These are phyloP conservation scores for Cucurbita ficifolia DNA, from an alignment of 306 rosid species.

Conservation along the genomic window DNA sequence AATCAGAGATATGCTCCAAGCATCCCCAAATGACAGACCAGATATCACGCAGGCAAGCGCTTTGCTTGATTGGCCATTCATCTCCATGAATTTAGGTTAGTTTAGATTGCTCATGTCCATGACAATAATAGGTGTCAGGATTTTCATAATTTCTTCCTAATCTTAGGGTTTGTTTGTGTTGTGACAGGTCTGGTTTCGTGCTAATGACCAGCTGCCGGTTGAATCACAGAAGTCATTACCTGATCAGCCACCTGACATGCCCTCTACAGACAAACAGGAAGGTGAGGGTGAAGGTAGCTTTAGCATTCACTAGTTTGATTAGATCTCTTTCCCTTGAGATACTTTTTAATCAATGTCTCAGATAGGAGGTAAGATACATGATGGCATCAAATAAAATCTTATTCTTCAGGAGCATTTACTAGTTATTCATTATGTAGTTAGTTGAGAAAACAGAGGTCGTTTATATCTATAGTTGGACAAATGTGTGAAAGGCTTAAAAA, in stretches of 20 bases:
- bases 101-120: conserved; percentile 62
- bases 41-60: conserved; percentile 99
- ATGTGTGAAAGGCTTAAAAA: neutral
- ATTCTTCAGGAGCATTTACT: neutral
- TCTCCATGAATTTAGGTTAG: conserved; percentile 99
- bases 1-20: conserved; percentile 89
- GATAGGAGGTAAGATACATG: neutral
- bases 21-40: conserved; percentile 90
- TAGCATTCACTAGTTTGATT: neutral
- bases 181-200: conserved; percentile 93
- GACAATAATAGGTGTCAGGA: conserved; percentile 40
- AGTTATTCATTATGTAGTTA: neutral
- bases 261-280: conserved; percentile 34
- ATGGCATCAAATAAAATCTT: neutral
- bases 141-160: conserved; percentile 28
- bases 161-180: conserved; percentile 9
- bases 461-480: neutral
- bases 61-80: conserved; percentile 99
- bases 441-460: neutral
- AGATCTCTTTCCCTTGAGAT: neutral
- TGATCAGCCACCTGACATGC: conserved; percentile 57
- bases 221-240: conserved; percentile 79
- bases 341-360: neutral
- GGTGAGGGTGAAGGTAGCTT: conserved; percentile 24
- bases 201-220: conserved; percentile 69